phyloP scores from a whole-genome alignment of 176 grass and related monocot species.

The Chloris gayana region DNA sequence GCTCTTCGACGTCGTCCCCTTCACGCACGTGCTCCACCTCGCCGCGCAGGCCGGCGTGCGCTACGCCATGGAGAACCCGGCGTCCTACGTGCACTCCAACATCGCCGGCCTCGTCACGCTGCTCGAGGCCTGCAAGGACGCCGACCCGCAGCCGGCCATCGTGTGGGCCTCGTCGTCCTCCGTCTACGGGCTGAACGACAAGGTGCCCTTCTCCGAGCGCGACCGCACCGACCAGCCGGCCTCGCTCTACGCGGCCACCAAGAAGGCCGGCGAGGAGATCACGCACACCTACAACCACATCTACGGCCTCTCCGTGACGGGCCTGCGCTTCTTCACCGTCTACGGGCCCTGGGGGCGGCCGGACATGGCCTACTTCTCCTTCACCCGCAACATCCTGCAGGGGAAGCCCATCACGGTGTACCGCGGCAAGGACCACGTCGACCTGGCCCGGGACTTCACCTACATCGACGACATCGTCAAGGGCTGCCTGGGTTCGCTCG shows the following conservation, averaged over 20 bases:
- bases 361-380: conserved; percentile 96
- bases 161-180: conserved; percentile 92
- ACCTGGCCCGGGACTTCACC: conserved; percentile 82
- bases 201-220: conserved; percentile 78
- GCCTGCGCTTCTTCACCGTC: conserved; percentile 85
- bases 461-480: conserved; percentile 97
- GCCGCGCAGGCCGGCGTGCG: conserved; percentile 90
- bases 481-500: conserved; percentile 74
- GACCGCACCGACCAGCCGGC: conserved; percentile 80
- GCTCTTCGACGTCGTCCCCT: conserved; percentile 75
- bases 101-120: conserved; percentile 83
- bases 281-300: conserved; percentile 95
- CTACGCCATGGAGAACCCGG: conserved; percentile 89
- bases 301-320: conserved; percentile 86
- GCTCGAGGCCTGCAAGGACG: conserved; percentile 81
- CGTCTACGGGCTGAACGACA: conserved; percentile 94
- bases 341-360: conserved; percentile 85
- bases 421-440: conserved; percentile 66
- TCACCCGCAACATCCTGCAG: conserved; percentile 87
- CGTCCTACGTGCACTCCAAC: conserved; percentile 83
- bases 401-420: conserved; percentile 86
- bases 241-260: conserved; percentile 87
- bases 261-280: conserved; percentile 98
- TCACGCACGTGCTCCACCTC: conserved; percentile 88
- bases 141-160: conserved; percentile 77